A percentile compares a stretch with the other conserved stretches of the same genome.
phyloP scores from a whole-genome alignment of 1,139 yeast genomes.

The Geotrichum bryndzae region DNA sequence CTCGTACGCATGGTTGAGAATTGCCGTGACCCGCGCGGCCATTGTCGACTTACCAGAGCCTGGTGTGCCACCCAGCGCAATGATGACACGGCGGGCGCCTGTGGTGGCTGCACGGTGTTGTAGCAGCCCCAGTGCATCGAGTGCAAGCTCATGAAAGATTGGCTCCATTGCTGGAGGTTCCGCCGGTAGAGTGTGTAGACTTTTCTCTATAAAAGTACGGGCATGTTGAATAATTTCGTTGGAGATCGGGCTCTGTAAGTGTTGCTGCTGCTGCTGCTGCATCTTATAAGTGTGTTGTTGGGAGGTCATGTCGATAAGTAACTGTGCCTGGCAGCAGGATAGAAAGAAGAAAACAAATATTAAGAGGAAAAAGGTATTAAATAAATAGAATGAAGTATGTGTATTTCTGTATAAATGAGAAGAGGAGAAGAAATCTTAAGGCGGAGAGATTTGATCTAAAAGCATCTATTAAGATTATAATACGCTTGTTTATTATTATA shows the following conservation, averaged over 20 bases:
- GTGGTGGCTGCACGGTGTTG: background rate
- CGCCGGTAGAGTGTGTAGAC: background rate
- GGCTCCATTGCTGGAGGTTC: background rate
- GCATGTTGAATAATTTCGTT: background rate
- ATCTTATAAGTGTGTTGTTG: background rate
- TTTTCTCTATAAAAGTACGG: background rate
- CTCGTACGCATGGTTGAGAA: background rate
- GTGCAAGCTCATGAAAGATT: background rate
- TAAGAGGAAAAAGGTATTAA: background rate
- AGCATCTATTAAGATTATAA: background rate
- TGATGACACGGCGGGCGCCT: background rate
- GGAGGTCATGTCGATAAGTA: no score
- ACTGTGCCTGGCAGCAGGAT: background rate
- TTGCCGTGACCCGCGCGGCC: background rate
- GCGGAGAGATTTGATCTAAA: background rate
- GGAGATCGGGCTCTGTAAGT: background rate
- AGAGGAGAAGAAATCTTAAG: background rate
- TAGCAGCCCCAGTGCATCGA: background rate
- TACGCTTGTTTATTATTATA: background rate
- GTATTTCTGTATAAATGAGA: background rate
- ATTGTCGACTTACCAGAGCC: slow-evolving; percentile 11
- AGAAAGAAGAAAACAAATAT: background rate
- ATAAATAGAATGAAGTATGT: background rate
- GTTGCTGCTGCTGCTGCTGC: background rate
- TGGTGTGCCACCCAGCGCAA: slow-evolving; percentile 4